Percentiles rank a stretch among this genome's conserved stretches.
Conservation (phyloP, 495 filamentous ascomycete genomes). For the Parmelia sp. region DNA sequence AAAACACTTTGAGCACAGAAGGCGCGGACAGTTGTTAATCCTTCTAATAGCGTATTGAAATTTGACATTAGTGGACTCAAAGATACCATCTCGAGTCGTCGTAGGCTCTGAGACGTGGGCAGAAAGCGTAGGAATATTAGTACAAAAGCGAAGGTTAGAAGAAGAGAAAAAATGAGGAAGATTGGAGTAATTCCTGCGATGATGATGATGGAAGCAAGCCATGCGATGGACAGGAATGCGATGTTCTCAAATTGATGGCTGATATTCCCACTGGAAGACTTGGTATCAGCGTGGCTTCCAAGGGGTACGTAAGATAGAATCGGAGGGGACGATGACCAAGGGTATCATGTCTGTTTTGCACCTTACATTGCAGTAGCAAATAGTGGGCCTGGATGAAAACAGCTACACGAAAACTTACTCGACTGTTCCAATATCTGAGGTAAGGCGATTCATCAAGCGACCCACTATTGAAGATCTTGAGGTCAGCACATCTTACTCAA, state of each 20-base stretch:
- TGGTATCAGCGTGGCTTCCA: background rate
- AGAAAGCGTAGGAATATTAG: constrained; percentile 66
- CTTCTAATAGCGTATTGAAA: constrained; percentile 73
- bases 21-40: constrained; percentile 70
- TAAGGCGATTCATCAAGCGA: constrained; percentile 79
- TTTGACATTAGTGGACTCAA: constrained; percentile 78
- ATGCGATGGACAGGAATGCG: constrained; percentile 57
- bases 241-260: constrained; percentile 60
- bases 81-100: constrained; percentile 77
- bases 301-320: background rate
- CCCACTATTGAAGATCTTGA: constrained; percentile 45
- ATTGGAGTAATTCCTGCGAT: constrained; percentile 68
- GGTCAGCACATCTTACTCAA: background rate
- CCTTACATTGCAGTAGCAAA: background rate
- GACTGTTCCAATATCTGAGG: constrained; percentile 74
- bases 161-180: constrained; percentile 64
- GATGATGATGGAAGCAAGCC: constrained; percentile 63
- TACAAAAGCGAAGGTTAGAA: constrained; percentile 57
- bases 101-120: constrained; percentile 73
- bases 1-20: constrained; percentile 69
- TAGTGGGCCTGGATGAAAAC: background rate
- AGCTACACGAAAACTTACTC: constrained; percentile 35
- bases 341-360: background rate
- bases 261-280: constrained; percentile 50
- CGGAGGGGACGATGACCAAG: background rate